Conservation (phyloP, 139 green algal genomes). For the Zygnema circumcarinatum region DNA sequence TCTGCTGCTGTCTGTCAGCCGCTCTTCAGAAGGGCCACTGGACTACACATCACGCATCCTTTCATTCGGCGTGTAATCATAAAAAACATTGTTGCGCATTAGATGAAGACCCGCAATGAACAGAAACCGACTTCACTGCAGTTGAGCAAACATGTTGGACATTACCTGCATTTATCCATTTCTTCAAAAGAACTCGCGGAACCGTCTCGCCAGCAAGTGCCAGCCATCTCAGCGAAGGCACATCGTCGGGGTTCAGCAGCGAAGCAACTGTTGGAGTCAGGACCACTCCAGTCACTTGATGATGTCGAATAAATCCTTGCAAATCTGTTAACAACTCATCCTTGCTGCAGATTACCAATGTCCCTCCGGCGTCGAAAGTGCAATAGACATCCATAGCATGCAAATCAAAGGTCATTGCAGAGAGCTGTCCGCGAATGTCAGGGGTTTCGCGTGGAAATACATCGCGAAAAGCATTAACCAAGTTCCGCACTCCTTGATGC, state of each 20-base stretch:
- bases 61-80: no score
- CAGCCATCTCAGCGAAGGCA: conserved; percentile 35
- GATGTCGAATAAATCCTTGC: background rate
- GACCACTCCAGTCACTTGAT: conserved; percentile 14
- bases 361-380: conserved; percentile 28
- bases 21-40: no score
- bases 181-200: conserved; percentile 25
- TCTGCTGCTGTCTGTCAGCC: no score
- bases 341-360: conserved; percentile 26
- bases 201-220: conserved; percentile 33
- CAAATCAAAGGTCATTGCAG: background rate
- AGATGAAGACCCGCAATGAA: no score
- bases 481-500: conserved; percentile 33
- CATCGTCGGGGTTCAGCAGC: conserved; percentile 1
- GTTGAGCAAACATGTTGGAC: no score
- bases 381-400: conserved; percentile 35
- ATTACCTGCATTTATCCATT: conserved; percentile 31
- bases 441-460: background rate
- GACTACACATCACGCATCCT: no score
- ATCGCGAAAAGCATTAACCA: conserved; percentile 31
- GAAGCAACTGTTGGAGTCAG: conserved; percentile 20
- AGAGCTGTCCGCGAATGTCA: conserved; percentile 9
- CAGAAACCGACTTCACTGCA: no score
- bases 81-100: background rate
- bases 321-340: conserved; percentile 39